Conservation (phyloP, 805 yeast species). For the Ascoidea asiatica region DNA sequence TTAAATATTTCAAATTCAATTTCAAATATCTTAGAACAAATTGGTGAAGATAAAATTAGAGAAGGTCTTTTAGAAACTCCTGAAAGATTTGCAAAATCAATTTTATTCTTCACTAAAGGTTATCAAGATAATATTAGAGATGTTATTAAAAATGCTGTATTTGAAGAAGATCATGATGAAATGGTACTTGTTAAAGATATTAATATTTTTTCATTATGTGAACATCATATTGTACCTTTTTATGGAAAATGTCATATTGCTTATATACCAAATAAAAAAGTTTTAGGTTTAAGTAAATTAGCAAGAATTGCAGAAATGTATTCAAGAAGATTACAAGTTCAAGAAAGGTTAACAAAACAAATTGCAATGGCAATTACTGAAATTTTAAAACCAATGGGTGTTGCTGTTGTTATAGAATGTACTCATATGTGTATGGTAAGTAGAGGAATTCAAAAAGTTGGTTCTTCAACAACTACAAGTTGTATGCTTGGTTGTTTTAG, state of each 20-base stretch:
- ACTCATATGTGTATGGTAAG: constrained; percentile 99
- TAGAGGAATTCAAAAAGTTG: constrained; percentile 93
- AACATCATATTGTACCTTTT: constrained; percentile 96
- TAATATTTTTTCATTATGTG: constrained; percentile 85
- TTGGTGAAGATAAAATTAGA: constrained; percentile 83
- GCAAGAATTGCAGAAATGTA: constrained; percentile 97
- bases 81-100: constrained; percentile 90
- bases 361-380: constrained; percentile 93
- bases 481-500: constrained; percentile 97
- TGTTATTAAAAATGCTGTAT: constrained; percentile 87
- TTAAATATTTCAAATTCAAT: constrained; percentile 77
- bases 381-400: constrained; percentile 88
- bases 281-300: constrained; percentile 81
- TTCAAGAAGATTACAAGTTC: constrained; percentile 92
- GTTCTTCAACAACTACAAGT: constrained; percentile 85
- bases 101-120: constrained; percentile 92
- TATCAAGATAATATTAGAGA: constrained; percentile 80
- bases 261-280: constrained; percentile 91
- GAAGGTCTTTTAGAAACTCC: constrained; percentile 94
- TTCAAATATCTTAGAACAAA: constrained; percentile 51
- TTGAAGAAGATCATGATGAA: constrained; percentile 97
- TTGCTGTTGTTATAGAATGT: constrained; percentile 96
- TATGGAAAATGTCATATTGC: constrained; percentile 96
- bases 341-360: constrained; percentile 92
- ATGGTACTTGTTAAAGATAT: constrained; percentile 97